Conservation (phyloP, 371 early-diverging fungal genomes). For the Mortierella sp. region DNA sequence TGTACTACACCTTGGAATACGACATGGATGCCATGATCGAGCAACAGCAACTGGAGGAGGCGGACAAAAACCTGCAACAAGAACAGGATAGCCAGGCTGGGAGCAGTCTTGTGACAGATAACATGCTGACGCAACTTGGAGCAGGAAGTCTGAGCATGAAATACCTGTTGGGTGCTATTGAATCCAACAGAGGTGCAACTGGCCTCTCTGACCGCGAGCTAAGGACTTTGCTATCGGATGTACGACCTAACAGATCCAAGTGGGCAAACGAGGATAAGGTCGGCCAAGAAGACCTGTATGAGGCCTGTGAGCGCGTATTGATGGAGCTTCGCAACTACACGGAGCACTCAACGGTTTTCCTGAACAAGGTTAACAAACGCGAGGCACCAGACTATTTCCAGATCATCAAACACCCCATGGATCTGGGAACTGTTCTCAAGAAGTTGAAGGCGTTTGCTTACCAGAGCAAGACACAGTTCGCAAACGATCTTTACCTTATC, state of each 20-base stretch:
- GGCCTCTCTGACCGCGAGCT: constrained; percentile 79
- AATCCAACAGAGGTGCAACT: constrained; percentile 72
- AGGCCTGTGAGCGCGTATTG: constrained; percentile 87
- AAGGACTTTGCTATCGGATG: constrained; percentile 81
- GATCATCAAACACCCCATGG: constrained; percentile 94
- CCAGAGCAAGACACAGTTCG: constrained; percentile 82
- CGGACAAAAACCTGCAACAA: constrained; percentile 61
- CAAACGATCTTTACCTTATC: constrained; percentile 83
- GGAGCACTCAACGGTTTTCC: constrained; percentile 89
- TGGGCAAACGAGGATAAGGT: constrained; percentile 91
- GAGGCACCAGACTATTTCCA: constrained; percentile 98
- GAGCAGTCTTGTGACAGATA: constrained; percentile 58
- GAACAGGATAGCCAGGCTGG: constrained; percentile 59
- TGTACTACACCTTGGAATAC: constrained; percentile 85
- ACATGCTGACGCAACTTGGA: constrained; percentile 63
- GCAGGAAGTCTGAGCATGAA: constrained; percentile 71
- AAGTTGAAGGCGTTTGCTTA: constrained; percentile 81
- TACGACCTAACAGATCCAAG: constrained; percentile 88
- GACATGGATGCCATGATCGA: constrained; percentile 78
- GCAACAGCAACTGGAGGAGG: constrained; percentile 69
- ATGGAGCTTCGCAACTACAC: constrained; percentile 83
- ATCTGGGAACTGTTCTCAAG: constrained; percentile 88
- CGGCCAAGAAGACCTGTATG: constrained; percentile 94
- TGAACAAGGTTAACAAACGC: constrained; percentile 90
- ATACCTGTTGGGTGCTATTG: constrained; percentile 86